Conservation (phyloP, 768 basidiomycete species). For the Pleurotus tuber-regium region DNA sequence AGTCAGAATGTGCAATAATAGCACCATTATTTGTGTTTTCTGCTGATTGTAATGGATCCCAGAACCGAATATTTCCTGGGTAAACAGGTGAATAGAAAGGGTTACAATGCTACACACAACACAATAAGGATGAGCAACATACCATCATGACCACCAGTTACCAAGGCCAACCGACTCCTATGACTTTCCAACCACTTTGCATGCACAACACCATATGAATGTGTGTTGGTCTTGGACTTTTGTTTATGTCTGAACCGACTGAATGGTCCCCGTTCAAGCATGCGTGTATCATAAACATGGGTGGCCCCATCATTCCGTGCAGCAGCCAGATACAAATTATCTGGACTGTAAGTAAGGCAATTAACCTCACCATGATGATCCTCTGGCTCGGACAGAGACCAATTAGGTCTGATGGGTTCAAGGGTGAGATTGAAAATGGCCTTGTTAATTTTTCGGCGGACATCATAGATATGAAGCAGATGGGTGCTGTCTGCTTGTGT, state of each 20-base stretch:
- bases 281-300: conserved; percentile 65
- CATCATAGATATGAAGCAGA: conserved; percentile 52
- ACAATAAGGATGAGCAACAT: conserved; percentile 20
- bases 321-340: conserved; percentile 57
- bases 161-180: conserved; percentile 37
- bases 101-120: not conserved
- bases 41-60: conserved; percentile 51
- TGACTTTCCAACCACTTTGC: conserved; percentile 51
- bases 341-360: conserved; percentile 52
- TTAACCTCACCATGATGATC: conserved; percentile 43
- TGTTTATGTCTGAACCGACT: conserved; percentile 44
- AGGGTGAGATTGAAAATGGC: conserved; percentile 31
- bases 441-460: conserved; percentile 28
- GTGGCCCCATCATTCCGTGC: conserved; percentile 56
- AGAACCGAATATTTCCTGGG: conserved; percentile 67
- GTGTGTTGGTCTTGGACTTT: conserved; percentile 19
- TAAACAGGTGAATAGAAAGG: conserved; percentile 1
- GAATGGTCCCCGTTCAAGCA: conserved; percentile 42
- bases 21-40: conserved; percentile 40
- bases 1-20: conserved; percentile 49
- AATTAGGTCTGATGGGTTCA: conserved; percentile 27
- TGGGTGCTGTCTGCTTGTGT: conserved; percentile 28
- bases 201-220: conserved; percentile 49
- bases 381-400: no score
- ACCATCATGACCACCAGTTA: conserved; percentile 70